Percentiles rank a stretch among this genome's conserved stretches.
Conservation (phyloP, 306 rosid species). For the Casuarina cunninghamiana region DNA sequence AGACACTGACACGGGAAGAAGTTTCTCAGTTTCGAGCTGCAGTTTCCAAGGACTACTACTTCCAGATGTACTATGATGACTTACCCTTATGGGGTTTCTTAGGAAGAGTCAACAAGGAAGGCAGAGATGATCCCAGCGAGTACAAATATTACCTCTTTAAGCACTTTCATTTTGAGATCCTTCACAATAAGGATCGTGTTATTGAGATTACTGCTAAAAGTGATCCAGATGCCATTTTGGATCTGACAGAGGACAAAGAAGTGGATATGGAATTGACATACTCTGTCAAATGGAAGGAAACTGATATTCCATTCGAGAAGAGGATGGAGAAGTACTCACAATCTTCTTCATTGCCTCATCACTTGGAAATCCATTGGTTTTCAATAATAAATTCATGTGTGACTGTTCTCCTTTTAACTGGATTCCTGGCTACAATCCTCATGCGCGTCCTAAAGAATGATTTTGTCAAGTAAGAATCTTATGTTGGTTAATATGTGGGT, state of each 20-base stretch:
- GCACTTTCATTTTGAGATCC: constrained; percentile 42
- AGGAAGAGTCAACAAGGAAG: constrained; percentile 43
- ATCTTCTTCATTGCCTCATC: constrained; percentile 32
- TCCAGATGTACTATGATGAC: constrained; percentile 52
- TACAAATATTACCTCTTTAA: constrained; percentile 34
- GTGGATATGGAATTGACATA: constrained; percentile 45
- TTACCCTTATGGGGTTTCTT: constrained; percentile 59
- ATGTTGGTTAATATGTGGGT: constrained; percentile 9
- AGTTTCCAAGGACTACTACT: constrained; percentile 51
- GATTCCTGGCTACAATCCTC: constrained; percentile 54
- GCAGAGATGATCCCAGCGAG: constrained; percentile 30
- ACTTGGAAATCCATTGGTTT: constrained; percentile 56
- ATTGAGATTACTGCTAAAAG: constrained; percentile 40
- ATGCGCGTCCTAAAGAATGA: constrained; percentile 52
- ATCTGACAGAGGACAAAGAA: constrained; percentile 41
- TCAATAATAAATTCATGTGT: constrained; percentile 49
- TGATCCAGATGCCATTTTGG: constrained; percentile 39
- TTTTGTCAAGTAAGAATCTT: constrained; percentile 44
- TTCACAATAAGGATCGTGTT: constrained; percentile 43
- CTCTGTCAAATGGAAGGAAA: constrained; percentile 51
- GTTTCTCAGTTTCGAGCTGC: constrained; percentile 43
- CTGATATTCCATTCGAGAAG: constrained; percentile 48
- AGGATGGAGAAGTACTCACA: constrained; percentile 57
- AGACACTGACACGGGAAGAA: constrained; percentile 36
- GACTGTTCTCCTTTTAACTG: constrained; percentile 45